Evolutionary conservation across 2,329 filamentous ascomycete species (phyloP), one percentile per base, ranked within the genome.

Genomic region (Juglanconis sp.): DNA sequence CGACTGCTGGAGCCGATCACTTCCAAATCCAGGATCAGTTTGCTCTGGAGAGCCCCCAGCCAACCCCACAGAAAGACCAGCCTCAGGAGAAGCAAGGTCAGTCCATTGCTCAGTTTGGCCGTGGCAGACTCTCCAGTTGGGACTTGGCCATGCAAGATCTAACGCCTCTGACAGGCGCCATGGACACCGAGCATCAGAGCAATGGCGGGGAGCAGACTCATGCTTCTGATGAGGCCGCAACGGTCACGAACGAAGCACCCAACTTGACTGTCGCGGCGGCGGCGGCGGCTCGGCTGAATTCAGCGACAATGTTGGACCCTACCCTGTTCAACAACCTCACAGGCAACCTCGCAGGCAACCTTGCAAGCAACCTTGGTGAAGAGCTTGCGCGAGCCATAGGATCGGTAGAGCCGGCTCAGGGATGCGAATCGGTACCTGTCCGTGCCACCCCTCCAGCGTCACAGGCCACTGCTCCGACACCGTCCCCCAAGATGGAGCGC

Each of bases 21-120:
- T 79, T 85, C 62, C 82, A 86, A 64, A 68, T 85, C 10, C 82
- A 86, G 42, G 84, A 86, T 51, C 82, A 86, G 48, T 86, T 82
- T 36, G 31, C 67, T 82, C 82, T 2, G 68, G 85, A 4, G 83
- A 87, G 30, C 82, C 86, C 55, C 55, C 80, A 81, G 1, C 80
- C 83, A 1, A 67, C 77, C 15, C 78, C 73, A 68, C 82, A 83
- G 50, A 82, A 83, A 46, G 35, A 49, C 17, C 54, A 56, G 15
- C 4, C 54, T 9, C 71, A 70, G n/a, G 72, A 74, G 32, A 73
- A 67, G 38, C 76, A 77, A 68, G 68, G 77, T 79, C 66, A 62
- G 73, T 65, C 51, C 31, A 11, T 5, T 13, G n/a, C 31, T 46
- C 31, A 15, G 13, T 35, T 9, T 36, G 34, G 48, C 8, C 17